These are phyloP conservation scores for Kazachstania taianensis DNA, from an alignment of 805 yeast species.

Conservation along the genomic window DNA sequence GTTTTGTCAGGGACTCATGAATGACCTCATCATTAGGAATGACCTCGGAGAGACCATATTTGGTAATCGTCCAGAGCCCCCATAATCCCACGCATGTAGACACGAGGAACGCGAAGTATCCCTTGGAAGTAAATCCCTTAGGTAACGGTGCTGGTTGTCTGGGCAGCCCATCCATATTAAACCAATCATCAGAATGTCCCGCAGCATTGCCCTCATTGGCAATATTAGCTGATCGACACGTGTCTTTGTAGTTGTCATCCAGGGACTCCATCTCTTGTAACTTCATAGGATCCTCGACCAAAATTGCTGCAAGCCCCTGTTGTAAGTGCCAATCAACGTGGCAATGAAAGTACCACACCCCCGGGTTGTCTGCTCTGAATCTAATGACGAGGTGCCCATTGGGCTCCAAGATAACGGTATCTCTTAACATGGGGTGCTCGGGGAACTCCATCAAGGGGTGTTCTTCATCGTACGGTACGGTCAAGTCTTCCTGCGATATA, in stretches of 20 bases:
- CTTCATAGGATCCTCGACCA: constrained; percentile 59
- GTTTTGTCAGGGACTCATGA: constrained; percentile 30
- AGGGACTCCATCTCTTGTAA: constrained; percentile 36
- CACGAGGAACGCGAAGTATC: constrained; percentile 50
- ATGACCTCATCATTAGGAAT: constrained; percentile 38
- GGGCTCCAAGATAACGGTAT: constrained; percentile 57
- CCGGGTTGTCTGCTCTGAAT: constrained; percentile 79
- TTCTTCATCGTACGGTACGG: constrained; percentile 45
- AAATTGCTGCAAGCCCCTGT: constrained; percentile 66
- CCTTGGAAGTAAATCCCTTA: constrained; percentile 58
- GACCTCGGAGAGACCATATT: constrained; percentile 58
- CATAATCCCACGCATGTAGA: constrained; percentile 48
- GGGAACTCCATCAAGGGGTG: constrained; percentile 37
- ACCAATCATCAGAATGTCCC: constrained; percentile 45
- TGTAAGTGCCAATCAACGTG: constrained; percentile 80
- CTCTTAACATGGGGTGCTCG: constrained; percentile 54
- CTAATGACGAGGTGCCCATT: constrained; percentile 61
- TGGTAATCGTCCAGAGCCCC: constrained; percentile 50
- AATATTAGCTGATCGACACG: constrained; percentile 39
- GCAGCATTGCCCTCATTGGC: constrained; percentile 62
- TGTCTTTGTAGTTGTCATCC: constrained; percentile 39
- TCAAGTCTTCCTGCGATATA: constrained; percentile 21
- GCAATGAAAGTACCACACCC: constrained; percentile 92
- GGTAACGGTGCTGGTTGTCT: constrained; percentile 56
- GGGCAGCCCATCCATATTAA: constrained; percentile 50